Base-by-base conservation (phyloP, 2,329 filamentous ascomycete genomes). In the Cercospora brassicicola region DNA sequence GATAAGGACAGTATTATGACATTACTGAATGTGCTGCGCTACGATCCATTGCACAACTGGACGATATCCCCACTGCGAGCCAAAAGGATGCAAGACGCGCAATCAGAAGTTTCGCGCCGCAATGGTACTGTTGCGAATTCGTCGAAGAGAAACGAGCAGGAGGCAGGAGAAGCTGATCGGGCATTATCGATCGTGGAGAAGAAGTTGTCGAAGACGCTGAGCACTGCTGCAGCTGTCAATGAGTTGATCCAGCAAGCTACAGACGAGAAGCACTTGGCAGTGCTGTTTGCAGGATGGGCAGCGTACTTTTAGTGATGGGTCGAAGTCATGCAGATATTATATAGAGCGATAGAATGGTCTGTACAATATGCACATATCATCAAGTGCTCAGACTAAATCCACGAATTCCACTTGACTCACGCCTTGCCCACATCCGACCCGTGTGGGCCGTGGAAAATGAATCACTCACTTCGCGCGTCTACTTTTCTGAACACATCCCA, bases 1-100 rank as follows among this genome's bases (percentile, higher is more conserved):
- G 95, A 99, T 78, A 92, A 92, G 11, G 96, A 97, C 78, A 94
- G 91, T 55, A 99, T 99, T 82, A 98, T 97, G 94, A 98, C 95
- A 0, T 93, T 99, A 63, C 88, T 99, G 20, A 96, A 99, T 77
- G 96, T 99, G 23, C 83, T 99, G 67, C 91, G 96, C n/a, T 98
- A 97, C 80, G 95, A 99, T 84, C 96, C 95, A 0, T 82, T 99
- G 69, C 96, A 98, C 79, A 95, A 89, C 69, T 99, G 95, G 95
- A 94, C 92, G 39, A 89, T 97, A 65, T 95, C 92, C 10, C 88
- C 88, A 0, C 79, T 89, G 15, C 85, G 88, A 59, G 85, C 89
- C 65, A 89, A 87, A 77, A 84, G 85, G 64, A 90, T 91, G 85
- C 89, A 90, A 75, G 87, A 90, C 73, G 87, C 86, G 8, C 83